phyloP scores from a whole-genome alignment of 1,284 basidiomycete species.

The Paramarasmius palmivorus region DNA sequence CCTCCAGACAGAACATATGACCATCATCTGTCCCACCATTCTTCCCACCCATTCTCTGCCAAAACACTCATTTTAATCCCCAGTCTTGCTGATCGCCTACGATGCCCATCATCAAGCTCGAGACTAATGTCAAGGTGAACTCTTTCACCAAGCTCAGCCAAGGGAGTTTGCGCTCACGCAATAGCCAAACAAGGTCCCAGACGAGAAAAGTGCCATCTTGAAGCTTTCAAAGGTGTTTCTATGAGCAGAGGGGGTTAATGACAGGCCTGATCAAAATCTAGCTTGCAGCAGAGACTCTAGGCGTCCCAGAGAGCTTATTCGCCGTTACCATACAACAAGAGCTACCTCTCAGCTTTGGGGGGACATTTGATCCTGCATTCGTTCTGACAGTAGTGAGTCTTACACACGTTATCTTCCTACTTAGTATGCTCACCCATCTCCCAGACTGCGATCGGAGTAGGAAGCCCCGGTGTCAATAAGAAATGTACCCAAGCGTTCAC shows the following conservation, averaged over 20 bases:
- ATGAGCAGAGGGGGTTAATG: neutral
- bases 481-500: neutral
- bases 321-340: neutral
- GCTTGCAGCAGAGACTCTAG: neutral
- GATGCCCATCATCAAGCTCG: constrained; percentile 1
- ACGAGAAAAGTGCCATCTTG: neutral
- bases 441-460: neutral
- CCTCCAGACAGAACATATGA: too few relatives aligned
- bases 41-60: too few relatives aligned
- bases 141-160: neutral
- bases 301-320: neutral
- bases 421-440: neutral
- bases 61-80: too few relatives aligned
- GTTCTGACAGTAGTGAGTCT: neutral
- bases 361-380: neutral
- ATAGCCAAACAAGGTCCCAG: neutral
- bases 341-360: neutral
- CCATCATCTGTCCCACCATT: too few relatives aligned
- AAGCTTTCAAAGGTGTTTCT: neutral
- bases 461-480: constrained; percentile 1
- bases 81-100: too few relatives aligned
- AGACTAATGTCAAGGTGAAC: constrained; percentile 1
- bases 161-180: neutral
- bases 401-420: neutral
- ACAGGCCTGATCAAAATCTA: neutral